phyloP scores from a whole-genome alignment of 1,284 basidiomycete species.

The Inonotus obliquus region DNA sequence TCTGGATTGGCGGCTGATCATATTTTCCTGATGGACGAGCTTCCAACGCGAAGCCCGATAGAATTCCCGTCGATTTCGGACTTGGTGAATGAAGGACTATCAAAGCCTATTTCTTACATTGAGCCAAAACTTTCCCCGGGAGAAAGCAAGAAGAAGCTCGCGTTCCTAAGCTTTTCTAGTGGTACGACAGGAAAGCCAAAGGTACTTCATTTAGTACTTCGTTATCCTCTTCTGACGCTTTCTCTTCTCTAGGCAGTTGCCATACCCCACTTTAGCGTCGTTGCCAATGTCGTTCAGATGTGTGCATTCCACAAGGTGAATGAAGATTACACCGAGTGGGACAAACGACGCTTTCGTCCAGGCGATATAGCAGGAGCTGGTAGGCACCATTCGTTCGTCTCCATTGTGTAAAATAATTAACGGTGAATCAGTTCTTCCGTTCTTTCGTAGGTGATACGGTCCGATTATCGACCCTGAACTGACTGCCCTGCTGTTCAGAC shows the following conservation, averaged over 20 bases:
- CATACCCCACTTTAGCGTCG: constrained; percentile 63
- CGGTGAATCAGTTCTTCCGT: constrained; percentile 27
- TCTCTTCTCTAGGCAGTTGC: constrained; percentile 50
- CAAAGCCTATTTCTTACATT: constrained; percentile 38
- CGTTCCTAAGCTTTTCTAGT: constrained; percentile 74
- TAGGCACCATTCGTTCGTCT: constrained; percentile 26
- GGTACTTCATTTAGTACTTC: constrained; percentile 40
- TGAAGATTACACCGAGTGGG: constrained; percentile 30
- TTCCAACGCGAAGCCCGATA: constrained; percentile 4
- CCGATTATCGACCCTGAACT: background rate
- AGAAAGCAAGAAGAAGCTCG: constrained; percentile 64
- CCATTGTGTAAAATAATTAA: background rate
- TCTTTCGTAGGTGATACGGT: constrained; percentile 35
- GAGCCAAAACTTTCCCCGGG: constrained; percentile 51
- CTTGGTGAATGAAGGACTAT: constrained; percentile 49
- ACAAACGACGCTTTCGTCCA: constrained; percentile 38
- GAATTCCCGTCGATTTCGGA: constrained; percentile 41
- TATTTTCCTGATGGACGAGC: constrained; percentile 48
- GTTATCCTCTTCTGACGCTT: constrained; percentile 7
- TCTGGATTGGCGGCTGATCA: constrained; percentile 49
- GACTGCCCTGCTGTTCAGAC: constrained; percentile 36
- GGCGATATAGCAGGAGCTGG: constrained; percentile 54
- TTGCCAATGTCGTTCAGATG: constrained; percentile 64
- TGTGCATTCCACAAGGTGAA: constrained; percentile 47
- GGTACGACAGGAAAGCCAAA: constrained; percentile 84